Conservation (phyloP, 2,329 filamentous ascomycete genomes). For the Allantophomopsis cytisporea region DNA sequence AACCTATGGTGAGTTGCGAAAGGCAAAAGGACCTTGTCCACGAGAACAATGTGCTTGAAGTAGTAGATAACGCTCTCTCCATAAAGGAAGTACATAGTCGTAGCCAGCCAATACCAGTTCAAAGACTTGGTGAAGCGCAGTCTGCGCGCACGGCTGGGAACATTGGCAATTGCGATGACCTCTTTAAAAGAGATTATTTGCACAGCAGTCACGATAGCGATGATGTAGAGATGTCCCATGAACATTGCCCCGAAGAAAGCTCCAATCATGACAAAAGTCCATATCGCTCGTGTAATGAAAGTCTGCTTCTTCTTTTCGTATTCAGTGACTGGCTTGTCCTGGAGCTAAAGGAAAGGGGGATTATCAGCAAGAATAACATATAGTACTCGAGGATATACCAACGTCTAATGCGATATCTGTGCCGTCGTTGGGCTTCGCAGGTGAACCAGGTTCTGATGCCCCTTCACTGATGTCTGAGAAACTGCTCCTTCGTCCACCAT, state of each 20-base stretch:
- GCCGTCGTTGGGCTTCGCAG: conserved; percentile 9
- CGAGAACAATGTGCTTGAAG: conserved; percentile 96
- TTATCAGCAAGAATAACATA: conserved; percentile 8
- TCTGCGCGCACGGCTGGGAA: conserved; percentile 81
- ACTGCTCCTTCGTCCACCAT: conserved; percentile 42
- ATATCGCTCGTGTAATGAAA: conserved; percentile 92
- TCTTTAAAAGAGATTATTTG: conserved; percentile 99
- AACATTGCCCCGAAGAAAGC: conserved; percentile 88
- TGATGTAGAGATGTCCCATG: conserved; percentile 94
- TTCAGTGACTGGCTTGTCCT: conserved; percentile 37
- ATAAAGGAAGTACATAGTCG: conserved; percentile 98
- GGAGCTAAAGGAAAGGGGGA: conserved; percentile 3
- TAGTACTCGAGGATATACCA: conserved; percentile 11
- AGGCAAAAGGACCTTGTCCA: conserved; percentile 84
- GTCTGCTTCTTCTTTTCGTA: conserved; percentile 99
- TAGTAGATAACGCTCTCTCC: conserved; percentile 99
- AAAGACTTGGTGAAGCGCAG: conserved; percentile 89
- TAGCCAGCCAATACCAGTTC: conserved; percentile 99
- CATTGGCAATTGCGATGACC: conserved; percentile 93
- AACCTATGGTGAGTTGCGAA: conserved; percentile 96
- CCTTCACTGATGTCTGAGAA: conserved; percentile 59
- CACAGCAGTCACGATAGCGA: conserved; percentile 80
- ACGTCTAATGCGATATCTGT: conserved; percentile 23
- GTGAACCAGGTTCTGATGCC: conserved; percentile 24
- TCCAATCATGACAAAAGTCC: conserved; percentile 95